Base-by-base conservation (phyloP, 2,329 filamentous ascomycete genomes). In the Orbilia blumenaviensis region DNA sequence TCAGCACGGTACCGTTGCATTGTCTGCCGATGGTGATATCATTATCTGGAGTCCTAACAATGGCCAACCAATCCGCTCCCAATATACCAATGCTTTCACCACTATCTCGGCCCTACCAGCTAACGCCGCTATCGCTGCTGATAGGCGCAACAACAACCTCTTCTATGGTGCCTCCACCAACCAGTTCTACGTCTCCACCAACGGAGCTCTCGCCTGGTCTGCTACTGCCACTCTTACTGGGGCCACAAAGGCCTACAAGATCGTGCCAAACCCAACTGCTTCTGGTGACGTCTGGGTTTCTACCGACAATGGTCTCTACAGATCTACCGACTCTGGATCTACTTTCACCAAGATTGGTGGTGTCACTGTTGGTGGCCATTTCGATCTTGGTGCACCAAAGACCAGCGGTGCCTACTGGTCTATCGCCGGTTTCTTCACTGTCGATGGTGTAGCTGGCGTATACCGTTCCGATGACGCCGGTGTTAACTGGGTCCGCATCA, bases 231-330 rank as follows among this genome's bases (percentile, higher is more conserved):
- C 83, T 2, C 69, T 78, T 21, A 61, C 62, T 8, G 84, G 81
- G 1, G 69, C 62, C 6, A 67, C 62, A 4, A 42, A 50, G n/a
- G 80, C 83, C 16, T 83, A 90, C 68, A 88, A 88, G 41, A 84
- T 91, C 8, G 87, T 86, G 14, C 84, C 84, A 0, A 85, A 89
- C 77, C 88, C 89, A 0, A 84, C 85, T 4, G 83, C 84, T 9
- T 87, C 88, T 0, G 89, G 90, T 10, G 87, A 89, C 54, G 85
- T 92, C 54, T 88, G 85, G 81, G 87, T 87, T 1, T 87, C 87
- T 0, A 88, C 87, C 0, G 83, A 88, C 63, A 81, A 79, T 0
- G 88, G 88, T 4, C 81, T 89, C 54, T 88, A 86, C 82, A 85
- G 85, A 78, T 87, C 86, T 8, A 86, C 84, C 4, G 81, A 89